A percentile compares a stretch with the other conserved stretches of the same genome.
These are phyloP conservation scores for Candida glaebosa DNA, from an alignment of 805 yeast genomes.

Conservation along the genomic window DNA sequence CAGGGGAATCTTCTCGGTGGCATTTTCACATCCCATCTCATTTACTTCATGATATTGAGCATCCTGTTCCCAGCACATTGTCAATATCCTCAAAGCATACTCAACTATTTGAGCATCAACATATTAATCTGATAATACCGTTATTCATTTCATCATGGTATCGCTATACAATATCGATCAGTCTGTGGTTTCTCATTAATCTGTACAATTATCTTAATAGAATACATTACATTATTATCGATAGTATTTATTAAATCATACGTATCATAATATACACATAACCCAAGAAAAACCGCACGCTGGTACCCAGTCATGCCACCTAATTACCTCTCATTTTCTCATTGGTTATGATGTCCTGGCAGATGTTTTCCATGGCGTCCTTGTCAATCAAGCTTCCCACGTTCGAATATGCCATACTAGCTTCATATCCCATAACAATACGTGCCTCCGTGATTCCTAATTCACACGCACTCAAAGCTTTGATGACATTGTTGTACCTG, in stretches of 20 bases:
- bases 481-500: conserved; percentile 79
- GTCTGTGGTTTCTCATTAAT: not conserved
- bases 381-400: conserved; percentile 71
- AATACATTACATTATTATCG: not conserved
- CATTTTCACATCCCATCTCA: too few relatives aligned
- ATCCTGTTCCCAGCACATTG: not conserved
- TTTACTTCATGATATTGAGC: not conserved
- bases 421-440: conserved; percentile 79
- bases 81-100: conserved; percentile 1
- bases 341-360: conserved; percentile 64
- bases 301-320: too few relatives aligned
- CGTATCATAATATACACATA: too few relatives aligned
- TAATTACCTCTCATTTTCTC: conserved; percentile 70
- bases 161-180: not conserved
- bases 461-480: conserved; percentile 78
- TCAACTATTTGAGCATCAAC: not conserved
- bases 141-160: conserved; percentile 7
- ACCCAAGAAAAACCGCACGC: too few relatives aligned
- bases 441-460: conserved; percentile 84
- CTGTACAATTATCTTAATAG: not conserved
- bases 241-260: too few relatives aligned
- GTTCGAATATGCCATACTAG: conserved; percentile 70
- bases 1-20: too few relatives aligned
- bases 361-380: conserved; percentile 69
- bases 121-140: not conserved